These are phyloP conservation scores for Cornus controversa DNA, from an alignment of 148 eudicot genomes.

Conservation along the genomic window DNA sequence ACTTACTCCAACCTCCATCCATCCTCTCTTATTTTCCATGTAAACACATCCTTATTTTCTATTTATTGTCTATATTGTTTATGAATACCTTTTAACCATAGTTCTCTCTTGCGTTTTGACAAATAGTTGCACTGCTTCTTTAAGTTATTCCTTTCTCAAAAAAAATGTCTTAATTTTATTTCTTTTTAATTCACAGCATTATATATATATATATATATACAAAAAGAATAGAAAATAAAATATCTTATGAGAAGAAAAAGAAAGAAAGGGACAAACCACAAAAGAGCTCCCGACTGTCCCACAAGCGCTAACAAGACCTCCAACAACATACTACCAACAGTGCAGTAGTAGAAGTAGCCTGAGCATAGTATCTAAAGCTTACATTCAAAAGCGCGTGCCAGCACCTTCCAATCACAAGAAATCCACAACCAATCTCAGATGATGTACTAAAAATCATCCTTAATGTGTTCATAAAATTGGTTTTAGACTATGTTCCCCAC, in stretches of 20 bases:
- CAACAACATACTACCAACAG: conserved; percentile 26
- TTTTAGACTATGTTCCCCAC: conserved; percentile 1
- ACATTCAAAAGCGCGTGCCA: not conserved
- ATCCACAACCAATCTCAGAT: not conserved
- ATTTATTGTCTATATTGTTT: too few species aligned
- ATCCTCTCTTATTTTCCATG: not conserved
- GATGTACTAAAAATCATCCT: not conserved
- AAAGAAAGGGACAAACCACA: conserved; percentile 24
- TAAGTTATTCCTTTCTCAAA: too few species aligned
- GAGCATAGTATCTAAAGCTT: not conserved
- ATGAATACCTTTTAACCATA: not conserved
- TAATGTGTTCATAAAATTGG: not conserved
- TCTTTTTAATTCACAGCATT: too few species aligned
- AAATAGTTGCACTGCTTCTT: too few species aligned
- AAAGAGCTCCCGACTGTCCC: conserved; percentile 15
- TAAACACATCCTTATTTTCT: too few species aligned
- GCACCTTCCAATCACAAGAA: not conserved
- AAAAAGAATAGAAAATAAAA: not conserved
- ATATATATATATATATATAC: too few species aligned
- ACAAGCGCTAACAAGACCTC: conserved; percentile 39
- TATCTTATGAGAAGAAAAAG: not conserved
- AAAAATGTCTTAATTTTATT: too few species aligned
- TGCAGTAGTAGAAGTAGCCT: not conserved
- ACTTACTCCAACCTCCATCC: too few species aligned
- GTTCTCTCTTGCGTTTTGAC: not conserved